Conservation (phyloP, 768 basidiomycete species). For the Lactifluus subvellereus region DNA sequence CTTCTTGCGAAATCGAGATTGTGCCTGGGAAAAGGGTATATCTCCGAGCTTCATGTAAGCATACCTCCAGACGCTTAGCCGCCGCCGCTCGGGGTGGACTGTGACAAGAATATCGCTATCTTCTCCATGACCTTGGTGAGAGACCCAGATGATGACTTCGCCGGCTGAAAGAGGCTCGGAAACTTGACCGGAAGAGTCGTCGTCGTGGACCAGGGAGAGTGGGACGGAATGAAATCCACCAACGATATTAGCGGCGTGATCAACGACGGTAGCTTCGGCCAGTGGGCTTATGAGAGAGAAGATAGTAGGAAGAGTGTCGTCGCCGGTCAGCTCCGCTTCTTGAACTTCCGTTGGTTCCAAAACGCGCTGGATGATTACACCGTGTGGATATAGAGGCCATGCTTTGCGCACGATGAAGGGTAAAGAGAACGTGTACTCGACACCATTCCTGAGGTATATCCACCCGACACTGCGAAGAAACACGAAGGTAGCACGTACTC, state of each 20-base stretch:
- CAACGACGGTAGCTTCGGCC: constrained; percentile 66
- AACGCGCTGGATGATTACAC: constrained; percentile 71
- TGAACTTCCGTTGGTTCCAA: constrained; percentile 60
- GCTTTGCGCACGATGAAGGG: constrained; percentile 77
- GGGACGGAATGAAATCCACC: constrained; percentile 37
- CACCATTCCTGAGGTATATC: constrained; percentile 64
- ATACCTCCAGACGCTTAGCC: constrained; percentile 69
- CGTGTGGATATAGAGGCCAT: constrained; percentile 74
- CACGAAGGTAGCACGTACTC: constrained; percentile 62
- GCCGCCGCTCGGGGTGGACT: constrained; percentile 45
- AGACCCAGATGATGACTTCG: constrained; percentile 62
- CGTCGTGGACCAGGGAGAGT: constrained; percentile 17
- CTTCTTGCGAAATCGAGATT: constrained; percentile 36
- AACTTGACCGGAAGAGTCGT: constrained; percentile 44
- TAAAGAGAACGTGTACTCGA: constrained; percentile 70
- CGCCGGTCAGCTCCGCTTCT: constrained; percentile 61
- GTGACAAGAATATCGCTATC: constrained; percentile 52
- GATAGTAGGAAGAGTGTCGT: constrained; percentile 68
- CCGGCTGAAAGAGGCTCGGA: constrained; percentile 51
- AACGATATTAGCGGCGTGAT: constrained; percentile 56
- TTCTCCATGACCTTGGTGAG: constrained; percentile 38
- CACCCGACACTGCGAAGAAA: constrained; percentile 71
- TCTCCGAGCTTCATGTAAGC: constrained; percentile 57
- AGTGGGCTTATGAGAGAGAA: constrained; percentile 76
- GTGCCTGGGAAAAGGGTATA: constrained; percentile 39